Percentiles rank a stretch among this genome's conserved stretches.
These are phyloP conservation scores for Phlyctochytrium arcticum DNA, from an alignment of 192 early-diverging fungal species.

Conservation along the genomic window DNA sequence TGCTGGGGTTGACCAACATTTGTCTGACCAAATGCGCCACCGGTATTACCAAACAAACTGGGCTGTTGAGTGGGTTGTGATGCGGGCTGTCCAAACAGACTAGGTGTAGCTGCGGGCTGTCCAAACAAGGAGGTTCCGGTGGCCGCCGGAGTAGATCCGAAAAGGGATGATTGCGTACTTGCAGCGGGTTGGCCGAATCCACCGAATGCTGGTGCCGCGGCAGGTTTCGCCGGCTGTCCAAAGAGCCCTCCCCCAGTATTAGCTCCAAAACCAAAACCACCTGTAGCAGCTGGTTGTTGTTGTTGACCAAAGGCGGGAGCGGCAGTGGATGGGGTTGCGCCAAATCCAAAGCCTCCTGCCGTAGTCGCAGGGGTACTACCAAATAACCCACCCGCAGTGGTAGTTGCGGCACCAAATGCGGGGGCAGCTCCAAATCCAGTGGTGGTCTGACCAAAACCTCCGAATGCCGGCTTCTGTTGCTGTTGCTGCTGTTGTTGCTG, in stretches of 20 bases:
- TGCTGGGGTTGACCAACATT: not conserved
- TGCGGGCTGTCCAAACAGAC: conserved; percentile 21
- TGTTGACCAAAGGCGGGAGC: conserved; percentile 1
- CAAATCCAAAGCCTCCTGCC: conserved; percentile 13
- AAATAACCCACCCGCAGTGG: not conserved
- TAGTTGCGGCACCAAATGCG: not conserved
- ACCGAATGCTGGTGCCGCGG: conserved; percentile 17
- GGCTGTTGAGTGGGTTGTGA: not conserved
- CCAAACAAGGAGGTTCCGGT: conserved; percentile 18
- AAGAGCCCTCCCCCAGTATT: too few species aligned
- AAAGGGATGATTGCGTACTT: conserved; percentile 6
- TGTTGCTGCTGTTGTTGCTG: not conserved
- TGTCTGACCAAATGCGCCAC: not conserved
- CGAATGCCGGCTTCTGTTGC: not conserved
- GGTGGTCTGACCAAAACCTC: conserved; percentile 12
- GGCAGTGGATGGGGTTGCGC: conserved; percentile 12
- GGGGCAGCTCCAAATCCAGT: not conserved
- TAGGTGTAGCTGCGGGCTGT: conserved; percentile 21
- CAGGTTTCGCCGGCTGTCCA: too few species aligned
- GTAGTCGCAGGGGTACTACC: not conserved
- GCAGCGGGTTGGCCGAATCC: conserved; percentile 6
- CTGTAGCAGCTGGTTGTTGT: not conserved
- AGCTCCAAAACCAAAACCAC: too few species aligned
- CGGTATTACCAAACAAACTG: not conserved
- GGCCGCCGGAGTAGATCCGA: conserved; percentile 10